Evolutionary conservation across 495 filamentous ascomycete genomes (phyloP), one percentile per base, ranked within the genome.

Genomic region (Aspergillus carlsbadensis): DNA sequence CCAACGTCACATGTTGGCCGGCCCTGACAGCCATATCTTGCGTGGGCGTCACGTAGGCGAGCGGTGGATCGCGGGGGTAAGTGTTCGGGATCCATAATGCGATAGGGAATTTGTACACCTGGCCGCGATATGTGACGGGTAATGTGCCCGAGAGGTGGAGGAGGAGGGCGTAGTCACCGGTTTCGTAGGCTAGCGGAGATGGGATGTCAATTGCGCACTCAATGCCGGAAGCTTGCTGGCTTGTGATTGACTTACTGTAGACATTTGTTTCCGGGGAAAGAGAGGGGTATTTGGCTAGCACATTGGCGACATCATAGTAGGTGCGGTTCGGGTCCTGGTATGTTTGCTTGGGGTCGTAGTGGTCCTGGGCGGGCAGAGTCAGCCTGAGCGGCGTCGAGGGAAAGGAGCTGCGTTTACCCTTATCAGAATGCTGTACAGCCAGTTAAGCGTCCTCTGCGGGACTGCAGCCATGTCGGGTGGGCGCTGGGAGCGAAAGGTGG

Each of bases 11-110:
- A 75, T 98, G 90, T 63, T 98, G 94, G 2, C 95, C 94, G 6
- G 91, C 87, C 21, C 92, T 81, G 21, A 98, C 86, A 49, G 88
- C 73, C 91, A 98, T 97, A 64, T 87, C 90, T 58, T 88, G 86
- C 2, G 89, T 87, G 18, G 95, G 92, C 8, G 85, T 92, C 39
- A 97, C 90, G 70, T 96, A 98, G 50, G 84, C 84, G 14, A 97
- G 79, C 0, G 94, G 94, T 6, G 90, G 77, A 62, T 96, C 88
- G 34, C 82, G 81, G 31, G 94, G 95, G 65, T 98, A 98, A 26
- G 85, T 83, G 62, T 94, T 91, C 1, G 95, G 94, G n/a, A 98
- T 81, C 95, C 95, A 98, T 82, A 98, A 60, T 58, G 90, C 84
- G 50, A 98, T 79, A 10, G 94, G 94, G 56, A 98, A 96, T 52